These are phyloP conservation scores for Fusarium humuli DNA, from an alignment of 2,329 filamentous ascomycete species.

Conservation along the genomic window DNA sequence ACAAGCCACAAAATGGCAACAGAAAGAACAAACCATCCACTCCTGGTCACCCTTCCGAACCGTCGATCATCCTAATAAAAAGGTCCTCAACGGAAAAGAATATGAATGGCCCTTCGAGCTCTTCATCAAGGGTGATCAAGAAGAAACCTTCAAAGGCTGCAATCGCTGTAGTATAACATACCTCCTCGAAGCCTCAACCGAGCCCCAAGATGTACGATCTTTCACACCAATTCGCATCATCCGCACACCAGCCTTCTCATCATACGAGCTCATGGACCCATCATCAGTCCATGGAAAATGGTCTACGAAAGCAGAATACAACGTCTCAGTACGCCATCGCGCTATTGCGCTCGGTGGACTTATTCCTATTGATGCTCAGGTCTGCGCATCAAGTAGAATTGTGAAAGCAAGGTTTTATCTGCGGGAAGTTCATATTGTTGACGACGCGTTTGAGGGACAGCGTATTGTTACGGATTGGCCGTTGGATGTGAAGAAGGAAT, in stretches of 20 bases:
- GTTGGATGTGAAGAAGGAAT: neutral
- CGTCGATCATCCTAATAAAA: too few species aligned
- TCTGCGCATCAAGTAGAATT: rapidly evolving
- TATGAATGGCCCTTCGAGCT: constrained; percentile 1
- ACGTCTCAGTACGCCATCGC: neutral
- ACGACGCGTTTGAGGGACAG: neutral
- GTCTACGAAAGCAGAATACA: constrained; percentile 3
- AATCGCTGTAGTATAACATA: constrained; percentile 4
- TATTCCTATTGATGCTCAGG: constrained; percentile 1
- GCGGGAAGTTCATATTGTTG: neutral
- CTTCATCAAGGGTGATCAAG: neutral
- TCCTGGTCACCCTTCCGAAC: neutral
- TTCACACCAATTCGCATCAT: constrained; percentile 6
- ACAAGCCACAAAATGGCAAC: neutral
- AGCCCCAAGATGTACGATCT: neutral
- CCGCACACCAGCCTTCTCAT: neutral
- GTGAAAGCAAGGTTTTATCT: neutral
- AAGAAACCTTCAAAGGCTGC: constrained; percentile 10
- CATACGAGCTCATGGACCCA: constrained; percentile 18
- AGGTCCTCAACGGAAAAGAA: neutral
- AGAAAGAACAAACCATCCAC: neutral
- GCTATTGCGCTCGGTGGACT: neutral
- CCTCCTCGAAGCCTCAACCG: neutral
- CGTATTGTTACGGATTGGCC: constrained; percentile 16
- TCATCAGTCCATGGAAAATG: constrained; percentile 1